A percentile compares a stretch with the other conserved stretches of the same genome.
Evolutionary conservation across 2,329 filamentous ascomycete genomes (phyloP).

Genomic region (Arthroderma uncinatum): DNA sequence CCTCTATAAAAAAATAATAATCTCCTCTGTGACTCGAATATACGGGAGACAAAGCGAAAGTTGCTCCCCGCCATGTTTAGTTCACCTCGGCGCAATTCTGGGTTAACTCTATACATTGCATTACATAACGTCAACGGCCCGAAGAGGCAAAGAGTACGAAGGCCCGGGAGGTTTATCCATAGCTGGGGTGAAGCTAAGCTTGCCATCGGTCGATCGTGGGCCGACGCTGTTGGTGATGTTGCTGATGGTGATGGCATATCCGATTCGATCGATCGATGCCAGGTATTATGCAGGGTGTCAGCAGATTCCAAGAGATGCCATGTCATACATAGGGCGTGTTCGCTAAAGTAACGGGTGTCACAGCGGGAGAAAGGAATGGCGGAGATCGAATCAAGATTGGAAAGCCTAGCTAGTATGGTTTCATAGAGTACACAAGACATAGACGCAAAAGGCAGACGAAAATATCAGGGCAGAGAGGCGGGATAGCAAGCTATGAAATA

Average conservation of each 20-base stretch:
- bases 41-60: no score
- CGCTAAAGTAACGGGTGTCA: not conserved
- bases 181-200: no score
- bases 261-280: not conserved
- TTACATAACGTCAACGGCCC: not conserved
- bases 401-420: no score
- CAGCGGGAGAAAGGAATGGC: no score
- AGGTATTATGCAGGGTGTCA: not conserved
- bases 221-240: no score
- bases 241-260: not conserved
- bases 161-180: no score
- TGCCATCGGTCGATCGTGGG: no score
- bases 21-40: not conserved
- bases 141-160: constrained; percentile 2
- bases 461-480: not conserved
- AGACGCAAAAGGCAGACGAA: not conserved
- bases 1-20: not conserved
- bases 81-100: not conserved
- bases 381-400: no score
- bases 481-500: not conserved
- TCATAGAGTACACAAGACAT: not conserved
- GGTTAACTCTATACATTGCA: not conserved
- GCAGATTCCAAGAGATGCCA: not conserved
- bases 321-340: not conserved
- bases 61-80: no score